Base-by-base conservation (phyloP, 148 eudicot genomes). In the Salicornia ramosissima region DNA sequence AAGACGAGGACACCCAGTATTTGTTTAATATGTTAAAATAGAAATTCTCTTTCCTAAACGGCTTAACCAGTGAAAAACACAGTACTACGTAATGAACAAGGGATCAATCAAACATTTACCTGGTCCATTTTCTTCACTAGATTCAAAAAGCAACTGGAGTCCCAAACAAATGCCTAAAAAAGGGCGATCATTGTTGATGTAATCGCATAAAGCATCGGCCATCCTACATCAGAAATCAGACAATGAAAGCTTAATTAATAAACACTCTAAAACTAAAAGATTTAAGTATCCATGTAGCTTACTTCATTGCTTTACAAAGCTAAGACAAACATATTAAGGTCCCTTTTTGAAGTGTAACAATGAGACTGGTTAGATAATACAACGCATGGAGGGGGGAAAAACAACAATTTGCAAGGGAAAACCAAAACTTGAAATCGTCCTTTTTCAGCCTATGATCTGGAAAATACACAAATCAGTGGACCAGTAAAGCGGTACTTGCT, bases 121-220 rank as follows among this genome's bases (percentile, higher is more conserved):
- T 30, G 81, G 82, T 75, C 97, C 99, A 70, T 95, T 89, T 79
- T 95, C 99, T 72, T 83, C 90, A 75, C 99, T 95, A 39, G 90
- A 86, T 67, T 91, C 97, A 79, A 95, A 95, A 75, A 95, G 97
- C 68, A 95, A 84, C 68, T 95, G 99, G 76, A 95, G 65, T 62
- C 99, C 99, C 61, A 95, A 86, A 84, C 97, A 91, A 71, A 95
- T 91, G 76, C 99, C 99, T 71, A 95, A 80, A 82, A 95, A 95
- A 47, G 99, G 99, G 64, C 96, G 93, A 80, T 95, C 99, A 78
- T 87, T 87, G 77, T 89, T 70, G 71, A 95, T 87, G 82, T 95
- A 95, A 42, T 83, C 47, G 73, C 88, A 80, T 72, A 95, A 87
- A 73, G 97, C 91, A 71, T 95, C 99, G 58, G 87, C 88, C 85